A percentile compares a stretch with the other conserved stretches of the same genome.
Conservation (phyloP, 345 rosid species). For the Syzygium grande region DNA sequence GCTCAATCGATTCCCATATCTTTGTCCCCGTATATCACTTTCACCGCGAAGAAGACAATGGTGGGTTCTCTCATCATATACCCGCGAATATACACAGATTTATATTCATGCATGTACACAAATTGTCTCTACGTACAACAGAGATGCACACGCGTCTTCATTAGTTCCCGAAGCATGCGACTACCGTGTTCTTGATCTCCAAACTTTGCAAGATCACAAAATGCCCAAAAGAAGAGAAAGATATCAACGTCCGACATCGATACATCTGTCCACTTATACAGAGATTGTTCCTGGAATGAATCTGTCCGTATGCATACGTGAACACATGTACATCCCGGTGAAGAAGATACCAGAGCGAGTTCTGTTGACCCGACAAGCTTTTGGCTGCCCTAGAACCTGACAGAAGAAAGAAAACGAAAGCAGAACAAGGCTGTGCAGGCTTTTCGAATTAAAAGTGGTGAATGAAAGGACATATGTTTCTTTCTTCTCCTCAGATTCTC, state of each 20-base stretch:
- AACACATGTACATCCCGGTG: not conserved
- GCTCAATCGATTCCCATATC: not conserved
- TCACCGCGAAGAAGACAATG: not conserved
- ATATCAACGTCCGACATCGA: not conserved
- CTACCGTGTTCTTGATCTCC: not conserved
- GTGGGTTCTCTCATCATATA: not conserved
- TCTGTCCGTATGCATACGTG: not conserved
- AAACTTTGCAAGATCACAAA: not conserved
- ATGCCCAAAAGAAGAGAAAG: not conserved
- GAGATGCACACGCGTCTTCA: not conserved
- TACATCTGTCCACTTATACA: not conserved
- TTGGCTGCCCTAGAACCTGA: not conserved
- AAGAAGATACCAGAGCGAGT: not conserved
- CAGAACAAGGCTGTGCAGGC: not conserved
- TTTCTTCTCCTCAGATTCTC: not conserved
- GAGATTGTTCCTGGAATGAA: not conserved
- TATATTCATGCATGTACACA: not conserved
- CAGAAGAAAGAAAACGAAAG: not conserved
- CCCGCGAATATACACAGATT: not conserved
- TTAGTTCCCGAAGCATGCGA: not conserved
- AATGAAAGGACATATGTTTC: not conserved
- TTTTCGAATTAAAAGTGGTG: not conserved
- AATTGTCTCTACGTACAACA: not conserved
- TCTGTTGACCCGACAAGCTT: not conserved
- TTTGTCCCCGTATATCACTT: not conserved